Percentiles rank a stretch among this genome's conserved stretches.
Conservation (phyloP, 2,329 filamentous ascomycete species). For the Trichophyton rubrum region DNA sequence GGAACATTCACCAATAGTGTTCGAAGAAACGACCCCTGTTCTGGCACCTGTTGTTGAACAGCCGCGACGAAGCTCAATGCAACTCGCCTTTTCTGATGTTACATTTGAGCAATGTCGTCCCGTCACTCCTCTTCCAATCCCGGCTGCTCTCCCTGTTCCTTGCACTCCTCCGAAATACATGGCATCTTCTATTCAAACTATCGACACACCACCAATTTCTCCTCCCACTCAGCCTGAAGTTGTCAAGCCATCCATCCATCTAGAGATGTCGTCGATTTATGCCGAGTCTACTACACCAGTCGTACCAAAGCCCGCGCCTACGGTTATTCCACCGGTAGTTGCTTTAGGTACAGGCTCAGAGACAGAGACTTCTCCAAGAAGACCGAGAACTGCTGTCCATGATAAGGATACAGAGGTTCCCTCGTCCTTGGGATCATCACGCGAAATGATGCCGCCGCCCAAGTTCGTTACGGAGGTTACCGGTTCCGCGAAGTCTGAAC, state of each 20-base stretch:
- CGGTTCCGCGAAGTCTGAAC: background rate
- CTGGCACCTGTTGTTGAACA: slow-evolving; percentile 31
- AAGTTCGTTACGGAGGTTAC: background rate
- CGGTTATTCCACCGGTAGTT: background rate
- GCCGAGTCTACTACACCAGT: slow-evolving; percentile 15
- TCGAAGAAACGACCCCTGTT: slow-evolving; percentile 26
- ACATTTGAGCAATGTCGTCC: slow-evolving; percentile 24
- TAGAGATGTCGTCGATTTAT: slow-evolving; percentile 22
- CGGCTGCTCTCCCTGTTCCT: background rate
- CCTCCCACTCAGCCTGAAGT: background rate
- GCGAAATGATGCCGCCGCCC: background rate
- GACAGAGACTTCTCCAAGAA: slow-evolving; percentile 9
- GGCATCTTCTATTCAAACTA: slow-evolving; percentile 9
- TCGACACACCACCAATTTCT: slow-evolving; percentile 8
- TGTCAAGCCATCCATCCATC: slow-evolving; percentile 10
- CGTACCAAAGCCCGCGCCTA: slow-evolving; percentile 9
- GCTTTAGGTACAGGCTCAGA: slow-evolving; percentile 6
- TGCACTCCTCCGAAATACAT: background rate
- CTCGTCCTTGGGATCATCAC: background rate
- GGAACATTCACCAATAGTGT: slow-evolving; percentile 23
- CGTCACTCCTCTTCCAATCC: background rate
- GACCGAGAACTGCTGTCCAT: slow-evolving; percentile 15
- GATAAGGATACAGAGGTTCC: slow-evolving; percentile 1
- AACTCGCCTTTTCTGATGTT: slow-evolving; percentile 23
- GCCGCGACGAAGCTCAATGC: slow-evolving; percentile 19